phyloP scores from a whole-genome alignment of 768 basidiomycete genomes.

The Inosperma sp. region DNA sequence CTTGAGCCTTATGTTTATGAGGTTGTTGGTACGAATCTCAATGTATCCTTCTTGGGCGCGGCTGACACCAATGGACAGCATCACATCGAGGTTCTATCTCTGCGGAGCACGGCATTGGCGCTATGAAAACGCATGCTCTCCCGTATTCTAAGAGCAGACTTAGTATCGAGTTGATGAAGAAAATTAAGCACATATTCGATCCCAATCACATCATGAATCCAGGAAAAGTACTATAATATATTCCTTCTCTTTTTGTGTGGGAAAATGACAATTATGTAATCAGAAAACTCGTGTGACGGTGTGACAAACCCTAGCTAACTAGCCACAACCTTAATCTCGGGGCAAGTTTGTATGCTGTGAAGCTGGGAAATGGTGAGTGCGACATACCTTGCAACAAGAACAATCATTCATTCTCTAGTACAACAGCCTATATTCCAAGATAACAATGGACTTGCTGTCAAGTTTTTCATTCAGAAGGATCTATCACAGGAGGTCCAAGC shows the following conservation, averaged over 20 bases:
- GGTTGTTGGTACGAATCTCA: conserved; percentile 59
- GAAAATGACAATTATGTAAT: conserved; percentile 5
- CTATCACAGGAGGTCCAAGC: conserved; percentile 62
- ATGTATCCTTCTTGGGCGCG: background rate
- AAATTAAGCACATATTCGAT: conserved; percentile 85
- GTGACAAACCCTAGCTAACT: conserved; percentile 36
- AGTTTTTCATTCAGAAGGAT: conserved; percentile 84
- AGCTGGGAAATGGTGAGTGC: background rate
- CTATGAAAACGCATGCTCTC: conserved; percentile 89
- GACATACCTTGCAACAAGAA: background rate
- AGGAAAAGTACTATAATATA: conserved; percentile 64
- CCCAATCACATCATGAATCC: conserved; percentile 92
- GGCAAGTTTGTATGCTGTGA: conserved; percentile 20
- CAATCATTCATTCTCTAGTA: background rate
- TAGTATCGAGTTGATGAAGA: conserved; percentile 86
- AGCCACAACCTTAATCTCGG: conserved; percentile 53
- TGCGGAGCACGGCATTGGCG: conserved; percentile 96
- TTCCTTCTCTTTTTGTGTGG: background rate
- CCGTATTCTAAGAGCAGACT: conserved; percentile 78
- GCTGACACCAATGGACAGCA: conserved; percentile 35
- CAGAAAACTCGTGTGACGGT: conserved; percentile 11
- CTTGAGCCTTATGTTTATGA: conserved; percentile 96
- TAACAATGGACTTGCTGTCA: conserved; percentile 58
- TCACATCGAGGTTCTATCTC: conserved; percentile 87
- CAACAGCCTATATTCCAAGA: conserved; percentile 70